Percentiles rank a stretch among this genome's conserved stretches.
phyloP scores from a whole-genome alignment of 1,139 yeast genomes.

The Yamadazyma conglobata region DNA sequence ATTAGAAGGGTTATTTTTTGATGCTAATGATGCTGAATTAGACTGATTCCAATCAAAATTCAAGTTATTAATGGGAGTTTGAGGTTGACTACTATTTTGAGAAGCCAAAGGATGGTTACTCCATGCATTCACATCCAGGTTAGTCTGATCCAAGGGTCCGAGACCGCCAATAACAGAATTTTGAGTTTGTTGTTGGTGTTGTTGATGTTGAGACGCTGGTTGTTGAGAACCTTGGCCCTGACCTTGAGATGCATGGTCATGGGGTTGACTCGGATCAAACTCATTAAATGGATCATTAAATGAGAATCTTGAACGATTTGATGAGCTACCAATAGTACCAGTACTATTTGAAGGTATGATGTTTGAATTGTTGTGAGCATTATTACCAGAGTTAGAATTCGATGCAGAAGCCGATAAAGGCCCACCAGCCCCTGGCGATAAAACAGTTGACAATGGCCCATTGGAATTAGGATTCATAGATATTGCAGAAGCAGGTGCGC shows the following conservation, averaged over 20 bases:
- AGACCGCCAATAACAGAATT: too few relatives aligned
- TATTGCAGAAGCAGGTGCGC: conserved; percentile 14
- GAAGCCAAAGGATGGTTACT: conserved; percentile 11
- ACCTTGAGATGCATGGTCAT: conserved; percentile 9
- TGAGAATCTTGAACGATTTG: conserved; percentile 56
- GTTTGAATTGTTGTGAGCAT: background rate
- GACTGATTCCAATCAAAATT: conserved; percentile 34
- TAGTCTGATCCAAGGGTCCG: conserved; percentile 10
- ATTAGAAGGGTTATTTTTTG: conserved; percentile 13
- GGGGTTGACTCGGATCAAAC: conserved; percentile 13
- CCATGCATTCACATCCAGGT: conserved; percentile 14
- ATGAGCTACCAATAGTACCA: conserved; percentile 6
- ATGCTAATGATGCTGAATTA: conserved; percentile 14
- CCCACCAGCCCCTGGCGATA: conserved; percentile 1
- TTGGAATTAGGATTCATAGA: conserved; percentile 4
- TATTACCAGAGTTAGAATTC: too few relatives aligned
- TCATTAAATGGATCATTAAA: conserved; percentile 59
- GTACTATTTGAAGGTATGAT: conserved; percentile 5
- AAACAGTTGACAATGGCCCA: conserved; percentile 5
- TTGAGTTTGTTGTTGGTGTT: conserved; percentile 14
- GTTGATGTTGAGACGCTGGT: conserved; percentile 5
- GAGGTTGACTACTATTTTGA: conserved; percentile 30
- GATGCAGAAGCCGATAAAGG: conserved; percentile 4
- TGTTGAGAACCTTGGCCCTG: conserved; percentile 7
- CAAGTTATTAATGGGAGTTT: conserved; percentile 36